Conservation (phyloP, 352 stramenopile species). For the Pythium diclinum region DNA sequence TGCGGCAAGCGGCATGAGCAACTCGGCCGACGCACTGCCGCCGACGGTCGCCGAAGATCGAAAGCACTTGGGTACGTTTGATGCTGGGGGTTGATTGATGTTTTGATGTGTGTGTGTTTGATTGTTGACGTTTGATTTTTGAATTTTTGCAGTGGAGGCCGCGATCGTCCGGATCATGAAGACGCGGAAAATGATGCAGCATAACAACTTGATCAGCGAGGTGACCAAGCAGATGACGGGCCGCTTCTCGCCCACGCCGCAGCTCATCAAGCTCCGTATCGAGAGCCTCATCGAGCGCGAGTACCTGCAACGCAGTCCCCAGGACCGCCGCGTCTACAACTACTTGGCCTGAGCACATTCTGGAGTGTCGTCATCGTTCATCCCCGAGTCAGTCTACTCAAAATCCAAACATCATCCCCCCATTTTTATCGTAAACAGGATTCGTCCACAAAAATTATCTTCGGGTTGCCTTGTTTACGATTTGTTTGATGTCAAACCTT, state of each 20-base stretch:
- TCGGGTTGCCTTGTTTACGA: not conserved
- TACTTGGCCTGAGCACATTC: conserved; percentile 92
- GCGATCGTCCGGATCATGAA: conserved; percentile 97
- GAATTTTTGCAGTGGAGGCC: conserved; percentile 65
- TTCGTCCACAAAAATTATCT: not conserved
- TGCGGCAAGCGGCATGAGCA: conserved; percentile 33
- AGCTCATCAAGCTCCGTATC: conserved; percentile 98
- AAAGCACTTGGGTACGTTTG: conserved; percentile 83
- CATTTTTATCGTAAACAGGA: conserved; percentile 6
- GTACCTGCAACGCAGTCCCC: conserved; percentile 94
- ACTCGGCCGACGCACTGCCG: conserved; percentile 72
- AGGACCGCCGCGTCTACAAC: conserved; percentile 94
- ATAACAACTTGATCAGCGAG: conserved; percentile 91
- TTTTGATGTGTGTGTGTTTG: not conserved
- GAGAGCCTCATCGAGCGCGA: conserved; percentile 99
- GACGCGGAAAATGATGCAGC: conserved; percentile 89
- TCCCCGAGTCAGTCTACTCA: not conserved
- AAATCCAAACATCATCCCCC: not conserved
- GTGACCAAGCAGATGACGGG: conserved; percentile 84
- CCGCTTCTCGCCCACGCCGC: conserved; percentile 72
- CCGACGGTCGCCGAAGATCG: conserved; percentile 94
- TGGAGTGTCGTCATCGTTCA: not conserved
- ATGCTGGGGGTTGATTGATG: not conserved
- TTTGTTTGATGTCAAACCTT: not conserved
- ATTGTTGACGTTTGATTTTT: conserved; percentile 1